Evolutionary conservation across 495 filamentous ascomycete species (phyloP).

Genomic region (Talaromyces stipitatus): DNA sequence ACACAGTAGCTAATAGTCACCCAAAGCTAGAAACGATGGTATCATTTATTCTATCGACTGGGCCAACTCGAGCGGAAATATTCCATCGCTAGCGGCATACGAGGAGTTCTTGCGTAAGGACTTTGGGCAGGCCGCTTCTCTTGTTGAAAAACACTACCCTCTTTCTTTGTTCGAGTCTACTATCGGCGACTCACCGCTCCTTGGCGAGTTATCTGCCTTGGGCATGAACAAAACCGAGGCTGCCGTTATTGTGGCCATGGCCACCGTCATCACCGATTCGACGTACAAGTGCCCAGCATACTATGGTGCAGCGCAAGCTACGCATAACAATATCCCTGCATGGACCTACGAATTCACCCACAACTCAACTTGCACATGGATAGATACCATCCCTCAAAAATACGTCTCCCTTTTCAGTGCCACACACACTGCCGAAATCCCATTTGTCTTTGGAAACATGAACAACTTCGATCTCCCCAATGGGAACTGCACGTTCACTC

Average conservation of each 20-base stretch:
- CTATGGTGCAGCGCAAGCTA: constrained; percentile 12
- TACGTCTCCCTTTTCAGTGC: constrained; percentile 15
- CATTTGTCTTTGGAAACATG: constrained; percentile 32
- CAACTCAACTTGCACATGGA: constrained; percentile 25
- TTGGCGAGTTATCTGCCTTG: not conserved
- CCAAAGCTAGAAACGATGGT: constrained; percentile 17
- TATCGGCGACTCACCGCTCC: not conserved
- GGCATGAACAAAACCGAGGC: not conserved
- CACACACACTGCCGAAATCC: constrained; percentile 31
- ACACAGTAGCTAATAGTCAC: constrained; percentile 1
- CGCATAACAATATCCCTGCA: constrained; percentile 16
- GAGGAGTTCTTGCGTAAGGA: constrained; percentile 18
- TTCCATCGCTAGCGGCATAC: constrained; percentile 13
- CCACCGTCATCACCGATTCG: constrained; percentile 20
- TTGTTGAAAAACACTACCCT: constrained; percentile 25
- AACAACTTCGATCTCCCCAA: constrained; percentile 1
- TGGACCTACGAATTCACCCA: constrained; percentile 30
- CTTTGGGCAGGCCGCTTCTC: constrained; percentile 21
- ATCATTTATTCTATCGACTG: constrained; percentile 9
- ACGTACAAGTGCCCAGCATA: constrained; percentile 23
- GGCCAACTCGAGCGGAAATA: not conserved
- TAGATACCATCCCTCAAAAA: constrained; percentile 5
- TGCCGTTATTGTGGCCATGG: constrained; percentile 13
- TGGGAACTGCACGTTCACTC: constrained; percentile 23
- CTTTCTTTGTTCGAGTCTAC: constrained; percentile 13